Conservation (phyloP, 163 green algal species). For the Botryococcus braunii region DNA sequence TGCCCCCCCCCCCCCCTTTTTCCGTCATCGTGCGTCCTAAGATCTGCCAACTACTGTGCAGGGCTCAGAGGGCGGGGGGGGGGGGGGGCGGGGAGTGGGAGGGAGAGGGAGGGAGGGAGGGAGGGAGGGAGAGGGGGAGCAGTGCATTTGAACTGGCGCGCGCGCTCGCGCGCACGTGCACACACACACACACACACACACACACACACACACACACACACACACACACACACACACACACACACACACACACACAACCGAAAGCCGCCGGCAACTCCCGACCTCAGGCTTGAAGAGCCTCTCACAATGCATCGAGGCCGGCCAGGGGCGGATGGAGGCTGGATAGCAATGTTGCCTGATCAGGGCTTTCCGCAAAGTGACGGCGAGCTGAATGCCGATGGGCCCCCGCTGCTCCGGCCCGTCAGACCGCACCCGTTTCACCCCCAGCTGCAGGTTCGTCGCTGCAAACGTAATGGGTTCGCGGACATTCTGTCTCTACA, state of each 20-base stretch:
- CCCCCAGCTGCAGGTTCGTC: background rate
- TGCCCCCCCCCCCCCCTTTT: too few relatives aligned
- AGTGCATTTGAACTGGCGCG: background rate
- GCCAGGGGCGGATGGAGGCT: constrained; percentile 67
- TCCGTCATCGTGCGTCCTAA: too few relatives aligned
- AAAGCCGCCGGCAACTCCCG: background rate
- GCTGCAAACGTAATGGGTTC: background rate
- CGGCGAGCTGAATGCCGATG: too few relatives aligned
- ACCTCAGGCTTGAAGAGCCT: too few relatives aligned
- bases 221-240: background rate
- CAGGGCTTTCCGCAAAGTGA: background rate
- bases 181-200: background rate
- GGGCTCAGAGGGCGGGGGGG: too few relatives aligned
- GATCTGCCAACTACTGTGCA: too few relatives aligned
- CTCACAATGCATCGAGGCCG: too few relatives aligned
- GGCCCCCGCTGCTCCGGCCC: background rate
- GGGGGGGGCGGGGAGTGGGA: too few relatives aligned
- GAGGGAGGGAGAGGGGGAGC: background rate
- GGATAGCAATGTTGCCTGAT: constrained; percentile 50
- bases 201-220: background rate
- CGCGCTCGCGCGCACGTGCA: background rate
- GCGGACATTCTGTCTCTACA: background rate
- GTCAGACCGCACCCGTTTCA: background rate
- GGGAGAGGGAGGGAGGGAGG: too few relatives aligned
- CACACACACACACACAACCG: background rate